Evolutionary conservation across 768 basidiomycete species (phyloP).

Genomic region (Suillus decipiens): DNA sequence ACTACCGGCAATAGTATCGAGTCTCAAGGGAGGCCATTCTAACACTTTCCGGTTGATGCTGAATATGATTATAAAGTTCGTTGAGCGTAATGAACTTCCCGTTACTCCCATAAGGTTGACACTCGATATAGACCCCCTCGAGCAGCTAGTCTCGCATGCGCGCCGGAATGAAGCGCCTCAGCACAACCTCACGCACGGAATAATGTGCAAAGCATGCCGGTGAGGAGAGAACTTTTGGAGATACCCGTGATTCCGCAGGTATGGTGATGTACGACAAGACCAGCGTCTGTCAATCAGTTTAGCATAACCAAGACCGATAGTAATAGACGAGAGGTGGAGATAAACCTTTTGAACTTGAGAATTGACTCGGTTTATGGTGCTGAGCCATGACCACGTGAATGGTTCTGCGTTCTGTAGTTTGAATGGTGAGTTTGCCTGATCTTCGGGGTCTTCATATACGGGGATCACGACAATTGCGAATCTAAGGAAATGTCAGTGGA

Average conservation of each 20-base stretch:
- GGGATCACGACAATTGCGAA: constrained; percentile 92
- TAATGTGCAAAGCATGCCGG: constrained; percentile 80
- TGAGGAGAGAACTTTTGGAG: constrained; percentile 53
- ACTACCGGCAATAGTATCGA: background rate
- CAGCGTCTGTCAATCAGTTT: constrained; percentile 61
- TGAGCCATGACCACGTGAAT: constrained; percentile 69
- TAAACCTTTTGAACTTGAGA: background rate
- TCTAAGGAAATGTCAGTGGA: constrained; percentile 40
- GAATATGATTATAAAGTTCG: background rate
- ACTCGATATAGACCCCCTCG: background rate
- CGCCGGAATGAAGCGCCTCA: constrained; percentile 87
- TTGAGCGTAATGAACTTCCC: background rate
- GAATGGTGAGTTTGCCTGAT: constrained; percentile 65
- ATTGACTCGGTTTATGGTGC: constrained; percentile 35
- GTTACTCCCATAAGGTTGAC: background rate
- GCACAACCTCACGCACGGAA: constrained; percentile 79
- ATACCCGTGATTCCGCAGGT: constrained; percentile 66
- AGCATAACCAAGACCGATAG: background rate
- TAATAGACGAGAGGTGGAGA: background rate
- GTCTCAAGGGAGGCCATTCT: background rate
- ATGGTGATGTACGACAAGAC: constrained; percentile 92
- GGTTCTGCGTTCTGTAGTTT: constrained; percentile 66
- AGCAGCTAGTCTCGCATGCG: constrained; percentile 79
- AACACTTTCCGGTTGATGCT: background rate
- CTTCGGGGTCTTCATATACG: constrained; percentile 81